Base-by-base conservation (phyloP, 192 early-diverging fungal genomes). In the Rhizoclosmatium sp. region DNA sequence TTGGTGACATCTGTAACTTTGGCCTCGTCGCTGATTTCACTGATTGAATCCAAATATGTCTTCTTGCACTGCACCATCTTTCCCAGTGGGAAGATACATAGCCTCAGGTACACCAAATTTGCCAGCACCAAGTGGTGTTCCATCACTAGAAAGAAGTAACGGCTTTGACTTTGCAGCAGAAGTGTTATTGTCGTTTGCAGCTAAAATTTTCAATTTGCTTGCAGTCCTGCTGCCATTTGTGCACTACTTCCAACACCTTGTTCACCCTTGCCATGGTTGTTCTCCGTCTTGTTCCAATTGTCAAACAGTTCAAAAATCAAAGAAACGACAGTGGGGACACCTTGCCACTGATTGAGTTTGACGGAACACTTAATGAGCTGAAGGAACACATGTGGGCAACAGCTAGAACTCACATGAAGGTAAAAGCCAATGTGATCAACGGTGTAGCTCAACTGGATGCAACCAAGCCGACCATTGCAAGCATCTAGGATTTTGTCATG, bases 361-460 rank as follows among this genome's bases (percentile, higher is more conserved):
- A 65, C 2, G 64, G 40, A 39, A 14, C 12, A 21, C 1, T 39
- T 21, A 41, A 65, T 31, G 64, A 1, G 12, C 40, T 65, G 19
- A 65, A 65, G 64, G 40, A n/a, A 65, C 14, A 12, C 40, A 14
- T 65, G 19, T 65, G 64, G 64, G 40, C 14, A 14, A 65, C 64
- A 21, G 2, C 64, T 1, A 14, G 12, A 10, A 14, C 19, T 14
- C 19, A 65, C 39, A 31, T 65, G 56, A 58, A 58, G 21, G 56
- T 12, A n/a, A 58, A 58, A 58, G 56, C 56, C 12, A 58, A n/a
- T 0, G 21, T 58, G 12, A n/a, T 58, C 21, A n/a, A 58, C 21
- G 1, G 21, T 58, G 56, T n/a, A 58, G 56, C 39, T 2, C 19
- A 65, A 65, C 40, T 65, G 19, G 64, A 65, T 65, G 12, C 64